phyloP scores from a whole-genome alignment of 202 grass and related monocot genomes.

The Schoenoplectus tabernaemontani region DNA sequence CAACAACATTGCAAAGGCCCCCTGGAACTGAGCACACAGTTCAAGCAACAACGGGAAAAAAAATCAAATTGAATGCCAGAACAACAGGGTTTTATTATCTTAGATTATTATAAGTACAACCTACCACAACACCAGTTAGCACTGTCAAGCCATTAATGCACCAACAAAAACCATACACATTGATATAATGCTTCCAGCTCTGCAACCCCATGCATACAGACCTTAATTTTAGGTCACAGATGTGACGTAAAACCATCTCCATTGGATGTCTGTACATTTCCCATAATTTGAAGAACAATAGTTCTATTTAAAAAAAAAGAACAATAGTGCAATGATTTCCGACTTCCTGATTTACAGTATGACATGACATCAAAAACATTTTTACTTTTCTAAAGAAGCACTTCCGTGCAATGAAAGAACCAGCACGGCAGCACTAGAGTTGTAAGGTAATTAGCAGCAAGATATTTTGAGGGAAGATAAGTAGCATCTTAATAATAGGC shows the following conservation, averaged over 20 bases:
- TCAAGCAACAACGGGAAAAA: neutral
- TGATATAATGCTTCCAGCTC: neutral
- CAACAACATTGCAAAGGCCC: neutral
- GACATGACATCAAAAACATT: neutral
- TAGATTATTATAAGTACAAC: conserved; percentile 11
- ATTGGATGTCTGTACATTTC: neutral
- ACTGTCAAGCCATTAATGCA: conserved; percentile 19
- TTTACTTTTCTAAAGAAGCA: neutral
- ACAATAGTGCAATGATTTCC: neutral
- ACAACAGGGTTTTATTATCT: neutral
- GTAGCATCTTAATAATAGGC: neutral
- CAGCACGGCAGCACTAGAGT: neutral
- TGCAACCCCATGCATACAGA: neutral
- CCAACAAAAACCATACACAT: conserved; percentile 2
- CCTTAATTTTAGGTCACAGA: neutral
- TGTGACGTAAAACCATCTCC: neutral
- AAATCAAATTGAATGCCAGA: neutral
- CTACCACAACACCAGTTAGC: neutral
- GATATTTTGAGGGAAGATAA: too few species aligned
- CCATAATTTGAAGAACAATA: neutral
- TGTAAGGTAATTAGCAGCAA: neutral
- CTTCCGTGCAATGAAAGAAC: neutral
- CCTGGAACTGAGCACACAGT: conserved; percentile 19
- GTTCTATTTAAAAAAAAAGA: neutral
- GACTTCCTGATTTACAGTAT: too few species aligned